phyloP scores from a whole-genome alignment of 306 rosid species.

The Psophocarpus tetragonolobus region DNA sequence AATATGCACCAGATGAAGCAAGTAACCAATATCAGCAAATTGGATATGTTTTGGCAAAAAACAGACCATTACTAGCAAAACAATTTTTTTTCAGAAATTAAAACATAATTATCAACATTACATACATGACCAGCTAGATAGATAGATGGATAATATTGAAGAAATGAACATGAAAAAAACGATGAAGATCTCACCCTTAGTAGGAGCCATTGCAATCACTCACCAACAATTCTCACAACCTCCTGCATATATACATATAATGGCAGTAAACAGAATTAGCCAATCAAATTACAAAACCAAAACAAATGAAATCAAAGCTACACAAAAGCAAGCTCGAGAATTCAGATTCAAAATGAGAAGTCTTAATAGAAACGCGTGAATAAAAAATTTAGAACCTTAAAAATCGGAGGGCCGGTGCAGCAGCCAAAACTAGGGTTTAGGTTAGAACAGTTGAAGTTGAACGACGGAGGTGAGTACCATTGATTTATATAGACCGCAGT shows the following conservation, averaged over 20 bases:
- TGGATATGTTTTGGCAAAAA: neutral
- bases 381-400: neutral
- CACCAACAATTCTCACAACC: neutral
- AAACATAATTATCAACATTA: neutral
- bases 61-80: neutral
- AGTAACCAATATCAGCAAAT: neutral
- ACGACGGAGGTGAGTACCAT: neutral
- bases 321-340: neutral
- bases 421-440: constrained; percentile 51
- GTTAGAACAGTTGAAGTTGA: neutral
- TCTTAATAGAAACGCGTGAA: neutral
- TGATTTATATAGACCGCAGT: neutral
- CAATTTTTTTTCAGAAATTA: neutral
- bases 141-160: neutral
- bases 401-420: constrained; percentile 20
- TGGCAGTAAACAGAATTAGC: neutral
- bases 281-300: neutral
- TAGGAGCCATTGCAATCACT: constrained; percentile 41
- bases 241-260: constrained; percentile 19
- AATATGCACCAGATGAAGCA: neutral
- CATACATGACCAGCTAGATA: neutral
- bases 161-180: neutral
- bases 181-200: constrained; percentile 33
- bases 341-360: neutral
- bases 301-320: neutral